These are phyloP conservation scores for Colletotrichum siamense DNA, from an alignment of 2,329 filamentous ascomycete genomes.

Conservation along the genomic window DNA sequence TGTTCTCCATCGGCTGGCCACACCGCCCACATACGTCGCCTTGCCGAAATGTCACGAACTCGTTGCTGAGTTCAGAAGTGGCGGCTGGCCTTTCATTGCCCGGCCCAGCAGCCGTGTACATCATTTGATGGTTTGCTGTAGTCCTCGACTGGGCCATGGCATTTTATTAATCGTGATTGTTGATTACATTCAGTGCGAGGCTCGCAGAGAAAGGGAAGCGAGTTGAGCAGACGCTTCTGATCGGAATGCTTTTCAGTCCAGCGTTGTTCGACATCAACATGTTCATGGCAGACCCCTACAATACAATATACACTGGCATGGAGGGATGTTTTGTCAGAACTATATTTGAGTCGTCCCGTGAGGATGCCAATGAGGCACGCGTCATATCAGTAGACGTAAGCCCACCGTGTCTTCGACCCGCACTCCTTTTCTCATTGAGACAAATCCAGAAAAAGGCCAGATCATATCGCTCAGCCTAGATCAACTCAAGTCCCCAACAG, in stretches of 20 bases:
- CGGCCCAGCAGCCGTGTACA: background rate
- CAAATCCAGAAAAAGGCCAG: background rate
- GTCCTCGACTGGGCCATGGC: background rate
- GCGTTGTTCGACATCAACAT: background rate
- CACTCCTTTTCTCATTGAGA: background rate
- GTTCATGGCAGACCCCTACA: background rate
- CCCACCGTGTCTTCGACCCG: background rate
- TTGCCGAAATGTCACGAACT: background rate
- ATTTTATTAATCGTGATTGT: background rate
- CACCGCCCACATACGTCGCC: background rate
- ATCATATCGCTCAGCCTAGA: background rate
- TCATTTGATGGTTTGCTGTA: background rate
- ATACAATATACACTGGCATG: background rate
- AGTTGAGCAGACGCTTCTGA: background rate
- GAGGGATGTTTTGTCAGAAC: background rate
- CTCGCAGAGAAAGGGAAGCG: background rate
- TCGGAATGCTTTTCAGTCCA: background rate
- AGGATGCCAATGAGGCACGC: background rate
- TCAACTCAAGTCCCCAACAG: background rate
- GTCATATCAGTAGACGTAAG: background rate
- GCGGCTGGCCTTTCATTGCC: background rate
- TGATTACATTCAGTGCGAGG: background rate
- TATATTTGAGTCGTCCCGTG: background rate
- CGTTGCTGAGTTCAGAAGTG: background rate
- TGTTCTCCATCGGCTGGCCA: background rate